Conservation (phyloP, 371 early-diverging fungal genomes). For the Mucor lusitanicus region DNA sequence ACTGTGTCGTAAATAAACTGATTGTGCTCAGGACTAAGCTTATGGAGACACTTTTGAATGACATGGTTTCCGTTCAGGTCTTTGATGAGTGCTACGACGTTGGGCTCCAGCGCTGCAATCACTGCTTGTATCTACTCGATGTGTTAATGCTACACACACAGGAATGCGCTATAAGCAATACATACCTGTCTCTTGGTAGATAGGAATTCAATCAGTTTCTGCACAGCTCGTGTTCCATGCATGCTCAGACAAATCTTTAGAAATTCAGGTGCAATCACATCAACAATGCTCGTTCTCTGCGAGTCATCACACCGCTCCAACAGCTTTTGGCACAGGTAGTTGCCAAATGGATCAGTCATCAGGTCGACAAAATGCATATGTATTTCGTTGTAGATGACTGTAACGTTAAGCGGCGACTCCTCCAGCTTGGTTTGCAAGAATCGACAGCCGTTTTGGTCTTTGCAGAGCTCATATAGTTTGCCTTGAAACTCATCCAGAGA, state of each 20-base stretch:
- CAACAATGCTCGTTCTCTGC: slow-evolving; percentile 74
- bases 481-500: slow-evolving; percentile 70
- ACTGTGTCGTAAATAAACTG: slow-evolving; percentile 93
- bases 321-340: slow-evolving; percentile 90
- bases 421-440: slow-evolving; percentile 87
- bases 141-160: not conserved
- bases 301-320: slow-evolving; percentile 77
- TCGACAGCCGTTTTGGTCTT: slow-evolving; percentile 91
- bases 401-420: slow-evolving; percentile 25
- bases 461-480: slow-evolving; percentile 76
- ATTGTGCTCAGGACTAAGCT: slow-evolving; percentile 70
- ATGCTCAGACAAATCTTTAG: slow-evolving; percentile 86
- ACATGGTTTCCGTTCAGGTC: slow-evolving; percentile 99
- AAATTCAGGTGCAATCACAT: slow-evolving; percentile 72
- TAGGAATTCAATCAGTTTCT: slow-evolving; percentile 90
- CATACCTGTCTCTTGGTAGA: slow-evolving; percentile 62
- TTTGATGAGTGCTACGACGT: slow-evolving; percentile 87
- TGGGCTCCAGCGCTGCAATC: slow-evolving; percentile 68
- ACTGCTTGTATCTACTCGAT: slow-evolving; percentile 64
- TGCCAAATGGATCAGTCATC: slow-evolving; percentile 94
- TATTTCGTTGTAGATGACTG: slow-evolving; percentile 75
- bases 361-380: slow-evolving; percentile 73
- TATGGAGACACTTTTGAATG: slow-evolving; percentile 94
- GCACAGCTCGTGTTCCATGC: slow-evolving; percentile 97
- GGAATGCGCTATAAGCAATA: slow-evolving; percentile 61